A percentile compares a stretch with the other conserved stretches of the same genome.
Conservation (phyloP, 805 yeast genomes). For the Blastobotrys peoriensis region DNA sequence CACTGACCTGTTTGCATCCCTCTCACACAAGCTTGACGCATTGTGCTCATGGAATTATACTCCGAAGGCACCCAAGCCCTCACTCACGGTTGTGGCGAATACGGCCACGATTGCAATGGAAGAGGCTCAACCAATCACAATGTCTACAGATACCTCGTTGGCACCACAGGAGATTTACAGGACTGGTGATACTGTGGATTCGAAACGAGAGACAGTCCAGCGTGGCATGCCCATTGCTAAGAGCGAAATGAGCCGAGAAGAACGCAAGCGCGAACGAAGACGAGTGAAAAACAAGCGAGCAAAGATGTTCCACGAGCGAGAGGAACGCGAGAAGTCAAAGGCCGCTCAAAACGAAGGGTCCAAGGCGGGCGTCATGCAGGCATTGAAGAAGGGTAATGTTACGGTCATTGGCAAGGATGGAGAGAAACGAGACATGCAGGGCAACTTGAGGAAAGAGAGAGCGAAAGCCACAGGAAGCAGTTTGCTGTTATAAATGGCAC, state of each 20-base stretch:
- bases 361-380: slow-evolving; percentile 59
- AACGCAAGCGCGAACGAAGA: slow-evolving; percentile 79
- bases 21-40: slow-evolving; percentile 75
- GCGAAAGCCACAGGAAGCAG: slow-evolving; percentile 18
- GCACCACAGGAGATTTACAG: slow-evolving; percentile 94
- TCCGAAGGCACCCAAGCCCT: slow-evolving; percentile 81
- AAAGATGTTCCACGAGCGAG: slow-evolving; percentile 38
- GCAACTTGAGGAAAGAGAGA: slow-evolving; percentile 50
- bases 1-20: slow-evolving; percentile 50
- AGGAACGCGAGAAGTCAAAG: slow-evolving; percentile 30
- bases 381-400: slow-evolving; percentile 70
- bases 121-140: slow-evolving; percentile 89
- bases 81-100: slow-evolving; percentile 75
- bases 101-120: slow-evolving; percentile 84
- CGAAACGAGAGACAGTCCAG: slow-evolving; percentile 54
- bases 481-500: background rate
- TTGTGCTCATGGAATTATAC: slow-evolving; percentile 90
- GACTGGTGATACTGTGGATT: slow-evolving; percentile 27
- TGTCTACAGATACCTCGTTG: slow-evolving; percentile 63
- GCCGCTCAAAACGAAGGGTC: slow-evolving; percentile 47
- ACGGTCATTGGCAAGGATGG: slow-evolving; percentile 75
- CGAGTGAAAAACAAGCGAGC: slow-evolving; percentile 78
- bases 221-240: slow-evolving; percentile 78
- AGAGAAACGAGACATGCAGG: slow-evolving; percentile 64
- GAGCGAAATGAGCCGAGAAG: slow-evolving; percentile 77